Percentiles rank a stretch among this genome's conserved stretches.
Conservation (phyloP, 1,139 yeast genomes). For the Pneumocystis carinii region DNA sequence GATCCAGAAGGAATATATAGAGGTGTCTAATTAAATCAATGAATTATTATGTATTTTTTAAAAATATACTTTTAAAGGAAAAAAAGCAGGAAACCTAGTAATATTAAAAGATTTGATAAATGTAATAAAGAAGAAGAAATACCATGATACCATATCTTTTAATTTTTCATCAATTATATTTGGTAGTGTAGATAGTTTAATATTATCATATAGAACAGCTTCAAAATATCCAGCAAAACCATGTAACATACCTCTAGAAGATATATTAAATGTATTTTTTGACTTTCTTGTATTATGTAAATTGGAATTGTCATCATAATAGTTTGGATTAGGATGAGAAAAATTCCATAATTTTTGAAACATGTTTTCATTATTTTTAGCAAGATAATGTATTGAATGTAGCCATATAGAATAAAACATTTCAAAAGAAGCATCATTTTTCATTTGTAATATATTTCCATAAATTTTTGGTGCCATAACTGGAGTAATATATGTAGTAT, state of each 20-base stretch:
- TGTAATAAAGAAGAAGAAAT: not conserved
- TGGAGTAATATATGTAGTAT: conserved; percentile 50
- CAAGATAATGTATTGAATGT: conserved; percentile 34
- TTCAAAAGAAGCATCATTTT: conserved; percentile 23
- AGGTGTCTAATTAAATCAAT: conserved; percentile 31
- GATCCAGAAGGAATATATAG: conserved; percentile 37
- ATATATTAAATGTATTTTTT: conserved; percentile 27
- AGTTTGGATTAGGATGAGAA: conserved; percentile 29
- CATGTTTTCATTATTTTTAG: conserved; percentile 25
- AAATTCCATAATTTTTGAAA: conserved; percentile 37
- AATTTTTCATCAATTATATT: conserved; percentile 32
- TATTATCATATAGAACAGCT: conserved; percentile 47
- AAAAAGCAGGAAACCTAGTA: conserved; percentile 40
- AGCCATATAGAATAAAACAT: conserved; percentile 49
- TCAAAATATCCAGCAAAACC: conserved; percentile 64
- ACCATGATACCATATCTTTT: conserved; percentile 48
- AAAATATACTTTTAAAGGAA: conserved; percentile 33
- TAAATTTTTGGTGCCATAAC: conserved; percentile 41
- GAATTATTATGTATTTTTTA: not conserved
- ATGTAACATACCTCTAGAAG: conserved; percentile 41
- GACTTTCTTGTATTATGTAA: conserved; percentile 23
- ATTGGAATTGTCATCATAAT: conserved; percentile 11
- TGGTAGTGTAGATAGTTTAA: conserved; percentile 43
- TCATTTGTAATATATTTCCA: conserved; percentile 21
- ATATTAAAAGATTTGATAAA: not conserved